Evolutionary conservation across 78 protist genomes (phyloP).

Genomic region (Goniomonas avonlea): DNA sequence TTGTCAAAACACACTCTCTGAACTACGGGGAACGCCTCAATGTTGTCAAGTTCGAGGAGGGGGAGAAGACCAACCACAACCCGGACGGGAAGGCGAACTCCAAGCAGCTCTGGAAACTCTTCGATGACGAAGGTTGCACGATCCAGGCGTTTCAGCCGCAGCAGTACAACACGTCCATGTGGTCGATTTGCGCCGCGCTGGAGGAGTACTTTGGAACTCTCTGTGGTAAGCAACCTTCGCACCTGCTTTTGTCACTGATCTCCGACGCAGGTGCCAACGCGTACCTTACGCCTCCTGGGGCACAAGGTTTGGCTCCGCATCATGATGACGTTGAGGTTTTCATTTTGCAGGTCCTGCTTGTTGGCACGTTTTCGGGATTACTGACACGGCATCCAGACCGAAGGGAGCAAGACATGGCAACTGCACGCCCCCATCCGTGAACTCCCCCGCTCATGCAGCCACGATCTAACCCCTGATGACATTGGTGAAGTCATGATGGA

Average conservation of each 20-base stretch:
- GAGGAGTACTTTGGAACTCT: no score
- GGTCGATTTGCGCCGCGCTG: background rate
- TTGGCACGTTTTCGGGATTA: background rate
- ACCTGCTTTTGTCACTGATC: no score
- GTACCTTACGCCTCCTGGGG: constrained; percentile 10
- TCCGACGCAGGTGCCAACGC: background rate
- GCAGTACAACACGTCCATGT: background rate
- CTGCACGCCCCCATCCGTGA: background rate
- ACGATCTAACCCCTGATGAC: background rate
- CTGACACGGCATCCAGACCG: background rate
- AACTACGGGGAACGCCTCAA: background rate
- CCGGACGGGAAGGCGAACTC: background rate
- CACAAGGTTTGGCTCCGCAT: constrained; percentile 19
- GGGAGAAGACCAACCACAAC: background rate
- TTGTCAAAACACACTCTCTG: background rate
- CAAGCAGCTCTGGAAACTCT: background rate
- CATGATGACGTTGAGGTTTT: constrained; percentile 18
- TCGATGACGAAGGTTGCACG: background rate
- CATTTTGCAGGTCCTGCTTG: background rate
- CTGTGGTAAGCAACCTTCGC: no score
- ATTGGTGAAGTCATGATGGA: background rate
- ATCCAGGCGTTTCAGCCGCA: background rate
- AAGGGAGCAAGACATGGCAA: background rate
- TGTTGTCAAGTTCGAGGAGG: background rate
- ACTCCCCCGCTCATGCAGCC: background rate